Evolutionary conservation across 108 stramenopile species (phyloP).

Genomic region (Conticribra guillardii): DNA sequence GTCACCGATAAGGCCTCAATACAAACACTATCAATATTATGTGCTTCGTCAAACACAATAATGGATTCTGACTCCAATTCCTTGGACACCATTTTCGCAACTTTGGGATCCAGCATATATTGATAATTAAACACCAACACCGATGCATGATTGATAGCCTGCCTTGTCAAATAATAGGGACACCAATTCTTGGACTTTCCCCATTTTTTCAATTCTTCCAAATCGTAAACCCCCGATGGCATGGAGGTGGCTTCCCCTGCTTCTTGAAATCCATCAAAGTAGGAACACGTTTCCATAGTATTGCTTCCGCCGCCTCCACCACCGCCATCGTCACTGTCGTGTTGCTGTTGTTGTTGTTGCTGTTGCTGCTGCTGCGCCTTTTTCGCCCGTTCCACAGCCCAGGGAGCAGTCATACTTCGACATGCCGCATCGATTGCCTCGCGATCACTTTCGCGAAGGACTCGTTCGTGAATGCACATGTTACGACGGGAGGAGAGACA

Average conservation of each 20-base stretch:
- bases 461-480: constrained; percentile 97
- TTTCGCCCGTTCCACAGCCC: constrained; percentile 88
- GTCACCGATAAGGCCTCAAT: constrained; percentile 97
- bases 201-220: constrained; percentile 93
- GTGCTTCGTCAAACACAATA: constrained; percentile 99
- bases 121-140: constrained; percentile 99
- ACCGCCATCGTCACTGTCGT: constrained; percentile 1
- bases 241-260: constrained; percentile 87
- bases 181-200: constrained; percentile 94
- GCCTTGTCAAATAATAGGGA: constrained; percentile 97
- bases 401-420: constrained; percentile 96
- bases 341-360: too few relatives aligned
- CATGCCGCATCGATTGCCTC: constrained; percentile 98
- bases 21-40: constrained; percentile 99
- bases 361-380: constrained; percentile 15
- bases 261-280: constrained; percentile 91
- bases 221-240: constrained; percentile 95
- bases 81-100: constrained; percentile 87
- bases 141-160: constrained; percentile 96
- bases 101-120: constrained; percentile 99
- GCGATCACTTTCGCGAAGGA: constrained; percentile 93
- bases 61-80: constrained; percentile 97
- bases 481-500: constrained; percentile 97
- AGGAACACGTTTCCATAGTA: constrained; percentile 89
- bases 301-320: constrained; percentile 41